Evolutionary conservation across 305 asterid species (phyloP), one percentile per base, ranked within the genome.

Genomic region (Rubia peregrina): DNA sequence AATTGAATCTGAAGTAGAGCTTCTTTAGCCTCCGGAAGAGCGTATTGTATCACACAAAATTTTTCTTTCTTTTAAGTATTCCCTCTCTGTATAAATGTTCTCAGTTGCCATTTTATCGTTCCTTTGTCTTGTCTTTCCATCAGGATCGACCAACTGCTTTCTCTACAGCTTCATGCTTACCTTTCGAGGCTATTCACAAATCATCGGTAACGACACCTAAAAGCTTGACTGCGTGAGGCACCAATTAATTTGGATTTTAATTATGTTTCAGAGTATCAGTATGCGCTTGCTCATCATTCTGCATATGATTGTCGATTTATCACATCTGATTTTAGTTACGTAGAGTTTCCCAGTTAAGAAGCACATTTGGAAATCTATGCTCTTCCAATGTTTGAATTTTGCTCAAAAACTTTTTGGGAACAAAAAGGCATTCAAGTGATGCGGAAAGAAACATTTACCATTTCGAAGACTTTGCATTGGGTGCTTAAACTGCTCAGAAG

Each of bases 11-110:
- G 98, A 93, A 78, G 79, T 60, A 65, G 98, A 94, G 84, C 85
- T 91, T 55, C 90, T 94, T 77, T 88, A 88, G 85, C 93, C 88
- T 22, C 95, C 91, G 9, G 98, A 94, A 86, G 90, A 86, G 80
- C 96, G 87, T 44, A 83, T 89, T 60, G 98, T 90, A 84, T 43
- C 21, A 4, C 57, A 51, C 57, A 51, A 71, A 42, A 42, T 41
- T 53, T 38, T 7, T 55, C n/a, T 19, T 67, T 30, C 21, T 42
- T 38, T 14, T n/a, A n/a, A n/a, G n/a, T n/a, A n/a, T n/a, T n/a
- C n/a, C n/a, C 56, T 17, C 72, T 68, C 69, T 62, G 74, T 30
- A 11, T 16, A 49, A 7, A 38, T 17, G 56, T 64, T 44, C 61
- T 11, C 65, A 17, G 21, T 38, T 64, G 40, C 73, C 62, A 42